phyloP scores from a whole-genome alignment of 768 basidiomycete species.

The Cyathus striatus region DNA sequence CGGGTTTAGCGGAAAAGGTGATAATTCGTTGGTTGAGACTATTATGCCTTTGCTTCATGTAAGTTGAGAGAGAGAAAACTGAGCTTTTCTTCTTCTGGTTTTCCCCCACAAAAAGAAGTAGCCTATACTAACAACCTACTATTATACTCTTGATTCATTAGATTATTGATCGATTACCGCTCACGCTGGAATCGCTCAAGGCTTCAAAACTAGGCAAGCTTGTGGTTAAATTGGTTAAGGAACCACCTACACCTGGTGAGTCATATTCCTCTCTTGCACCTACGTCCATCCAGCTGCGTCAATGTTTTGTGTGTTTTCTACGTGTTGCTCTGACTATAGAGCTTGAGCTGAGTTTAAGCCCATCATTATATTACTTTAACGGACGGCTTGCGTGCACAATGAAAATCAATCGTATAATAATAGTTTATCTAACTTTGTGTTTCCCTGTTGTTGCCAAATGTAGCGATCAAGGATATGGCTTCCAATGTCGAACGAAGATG shows the following conservation, averaged over 20 bases:
- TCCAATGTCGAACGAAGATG: slow-evolving; percentile 82
- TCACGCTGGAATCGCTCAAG: slow-evolving; percentile 64
- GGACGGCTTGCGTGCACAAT: neutral
- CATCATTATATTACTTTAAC: too few relatives aligned
- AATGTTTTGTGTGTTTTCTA: slow-evolving; percentile 15
- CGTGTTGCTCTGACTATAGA: neutral
- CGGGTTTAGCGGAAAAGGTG: neutral
- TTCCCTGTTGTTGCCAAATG: slow-evolving; percentile 22
- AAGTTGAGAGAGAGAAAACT: too few relatives aligned
- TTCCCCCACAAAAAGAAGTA: slow-evolving; percentile 5
- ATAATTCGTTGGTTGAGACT: slow-evolving; percentile 42
- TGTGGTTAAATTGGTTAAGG: slow-evolving; percentile 71
- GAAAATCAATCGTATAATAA: slow-evolving; percentile 34
- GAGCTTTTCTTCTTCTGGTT: neutral
- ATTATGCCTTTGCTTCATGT: slow-evolving; percentile 89
- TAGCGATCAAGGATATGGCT: slow-evolving; percentile 94
- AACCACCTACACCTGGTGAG: slow-evolving; percentile 79
- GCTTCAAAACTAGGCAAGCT: slow-evolving; percentile 77
- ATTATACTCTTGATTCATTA: slow-evolving; percentile 19
- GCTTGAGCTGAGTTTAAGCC: neutral
- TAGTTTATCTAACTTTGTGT: slow-evolving; percentile 68
- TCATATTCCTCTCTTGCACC: slow-evolving; percentile 16
- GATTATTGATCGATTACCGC: slow-evolving; percentile 82
- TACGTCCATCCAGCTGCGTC: neutral
- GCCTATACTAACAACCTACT: too few relatives aligned